Conservation (phyloP, 1,284 basidiomycete species). For the Ceratobasidium sp. region DNA sequence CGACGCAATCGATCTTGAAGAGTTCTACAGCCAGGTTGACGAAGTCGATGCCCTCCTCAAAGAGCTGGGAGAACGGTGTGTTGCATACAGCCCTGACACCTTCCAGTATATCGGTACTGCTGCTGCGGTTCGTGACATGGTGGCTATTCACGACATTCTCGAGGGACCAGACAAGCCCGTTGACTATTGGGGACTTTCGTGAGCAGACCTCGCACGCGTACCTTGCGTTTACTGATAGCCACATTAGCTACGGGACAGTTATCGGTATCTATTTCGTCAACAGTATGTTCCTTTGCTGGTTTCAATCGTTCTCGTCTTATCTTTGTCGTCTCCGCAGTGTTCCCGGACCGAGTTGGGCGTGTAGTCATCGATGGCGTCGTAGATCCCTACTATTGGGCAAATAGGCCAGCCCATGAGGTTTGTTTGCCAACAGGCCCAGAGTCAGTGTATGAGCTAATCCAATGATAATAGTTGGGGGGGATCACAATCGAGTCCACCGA, state of each 20-base stretch:
- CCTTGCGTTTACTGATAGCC: not conserved
- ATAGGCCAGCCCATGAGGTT: conserved; percentile 13
- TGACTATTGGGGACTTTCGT: conserved; percentile 46
- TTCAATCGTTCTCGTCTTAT: not conserved
- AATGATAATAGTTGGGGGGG: not conserved
- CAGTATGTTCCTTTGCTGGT: conserved; percentile 9
- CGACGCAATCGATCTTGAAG: conserved; percentile 3
- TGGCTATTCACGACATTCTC: conserved; percentile 44
- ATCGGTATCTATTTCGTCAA: conserved; percentile 44
- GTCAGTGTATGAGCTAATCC: not conserved
- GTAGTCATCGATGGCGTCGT: conserved; percentile 45
- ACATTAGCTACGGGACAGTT: conserved; percentile 46
- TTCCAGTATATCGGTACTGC: conserved; percentile 27
- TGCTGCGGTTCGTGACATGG: conserved; percentile 42
- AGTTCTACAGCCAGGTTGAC: conserved; percentile 10
- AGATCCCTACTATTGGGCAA: conserved; percentile 32
- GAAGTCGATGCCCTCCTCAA: conserved; percentile 1
- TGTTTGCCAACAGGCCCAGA: not conserved
- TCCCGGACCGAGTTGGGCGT: conserved; percentile 43
- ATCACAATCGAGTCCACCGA: conserved; percentile 25
- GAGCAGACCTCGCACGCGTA: not conserved
- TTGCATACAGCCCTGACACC: not conserved
- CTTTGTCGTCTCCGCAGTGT: conserved; percentile 20
- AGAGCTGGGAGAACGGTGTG: conserved; percentile 1
- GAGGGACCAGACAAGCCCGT: conserved; percentile 42